Evolutionary conservation across 2,329 filamentous ascomycete genomes (phyloP), one percentile per base, ranked within the genome.

Genomic region (Pestalotiopsis fici): DNA sequence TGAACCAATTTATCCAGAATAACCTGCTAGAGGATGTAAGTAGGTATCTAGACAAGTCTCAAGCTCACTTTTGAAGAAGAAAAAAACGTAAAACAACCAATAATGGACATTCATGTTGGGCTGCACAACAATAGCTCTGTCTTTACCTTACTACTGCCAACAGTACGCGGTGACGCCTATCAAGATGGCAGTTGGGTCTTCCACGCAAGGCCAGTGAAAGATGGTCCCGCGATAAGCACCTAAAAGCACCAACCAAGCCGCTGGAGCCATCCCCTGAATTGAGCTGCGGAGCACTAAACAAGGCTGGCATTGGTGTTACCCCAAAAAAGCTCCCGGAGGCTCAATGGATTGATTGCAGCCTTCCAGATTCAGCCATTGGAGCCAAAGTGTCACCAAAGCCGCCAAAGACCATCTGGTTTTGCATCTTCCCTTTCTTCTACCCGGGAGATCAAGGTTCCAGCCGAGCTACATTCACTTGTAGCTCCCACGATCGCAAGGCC

Each of bases 391-490:
- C 43, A 50, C 43, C 43, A 50, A 50, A 9, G 43, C 43, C 43
- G 43, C 18, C n/a, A n/a, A n/a, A 50, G 43, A n/a, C 15, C 6
- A 35, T 35, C n/a, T n/a, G n/a, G n/a, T n/a, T 9, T 50, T 50
- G n/a, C 43, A 50, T 23, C 43, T 50, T 50, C 43, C n/a, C 43
- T 18, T 50, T 50, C 43, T 50, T 50, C 43, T 50, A 18, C 21
- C 43, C n/a, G 56, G 56, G 56, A 37, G 60, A 21, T 11, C 31
- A 35, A 35, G 31, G 31, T 39, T 27, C 23, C 60, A 35, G 50
- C 35, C 23, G 59, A 47, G 59, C 59, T 62, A 37, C 59, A 62
- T 62, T 62, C 15, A 27, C 59, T 62, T 62, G 59, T 47, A 62
- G 59, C 59, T 62, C 37, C 11, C 21, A 21, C 23, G 12, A 62